phyloP scores from a whole-genome alignment of 2,329 filamentous ascomycete genomes.

The Beauveria medogensis region DNA sequence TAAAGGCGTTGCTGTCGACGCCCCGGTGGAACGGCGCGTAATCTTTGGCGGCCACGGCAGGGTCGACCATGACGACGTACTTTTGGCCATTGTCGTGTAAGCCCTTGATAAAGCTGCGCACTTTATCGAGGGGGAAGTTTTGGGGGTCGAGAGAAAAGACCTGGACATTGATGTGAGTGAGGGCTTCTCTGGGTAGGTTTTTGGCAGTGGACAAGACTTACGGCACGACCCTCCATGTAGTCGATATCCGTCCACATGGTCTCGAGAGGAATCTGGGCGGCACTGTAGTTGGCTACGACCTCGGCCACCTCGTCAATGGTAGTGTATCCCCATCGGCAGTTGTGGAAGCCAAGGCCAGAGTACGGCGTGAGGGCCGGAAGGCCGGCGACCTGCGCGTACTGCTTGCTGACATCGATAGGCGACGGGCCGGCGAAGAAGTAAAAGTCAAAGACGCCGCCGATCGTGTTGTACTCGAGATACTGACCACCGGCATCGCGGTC shows the following conservation, averaged over 20 bases:
- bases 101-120: conserved; percentile 58
- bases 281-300: conserved; percentile 59
- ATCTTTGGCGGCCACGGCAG: conserved; percentile 52
- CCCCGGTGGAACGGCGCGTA: conserved; percentile 36
- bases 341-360: conserved; percentile 74
- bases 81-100: conserved; percentile 61
- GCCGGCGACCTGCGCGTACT: conserved; percentile 62
- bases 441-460: conserved; percentile 71
- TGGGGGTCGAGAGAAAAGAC: conserved; percentile 58
- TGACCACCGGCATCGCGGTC: conserved; percentile 52
- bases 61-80: conserved; percentile 74
- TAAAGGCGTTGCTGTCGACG: conserved; percentile 36
- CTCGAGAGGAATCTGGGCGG: conserved; percentile 58
- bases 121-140: conserved; percentile 51
- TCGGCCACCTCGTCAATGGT: conserved; percentile 62
- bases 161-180: conserved; percentile 9
- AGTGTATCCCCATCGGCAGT: conserved; percentile 66
- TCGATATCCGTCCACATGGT: conserved; percentile 36
- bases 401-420: conserved; percentile 57
- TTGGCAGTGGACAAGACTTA: not conserved
- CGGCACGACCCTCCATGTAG: conserved; percentile 27
- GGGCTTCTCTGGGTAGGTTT: not conserved
- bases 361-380: conserved; percentile 74
- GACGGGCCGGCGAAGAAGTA: conserved; percentile 72
- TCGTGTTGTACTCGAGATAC: conserved; percentile 71